A percentile compares a stretch with the other conserved stretches of the same genome.
Conservation (phyloP, 176 grass and related monocot genomes). For the Bromus sterilis region DNA sequence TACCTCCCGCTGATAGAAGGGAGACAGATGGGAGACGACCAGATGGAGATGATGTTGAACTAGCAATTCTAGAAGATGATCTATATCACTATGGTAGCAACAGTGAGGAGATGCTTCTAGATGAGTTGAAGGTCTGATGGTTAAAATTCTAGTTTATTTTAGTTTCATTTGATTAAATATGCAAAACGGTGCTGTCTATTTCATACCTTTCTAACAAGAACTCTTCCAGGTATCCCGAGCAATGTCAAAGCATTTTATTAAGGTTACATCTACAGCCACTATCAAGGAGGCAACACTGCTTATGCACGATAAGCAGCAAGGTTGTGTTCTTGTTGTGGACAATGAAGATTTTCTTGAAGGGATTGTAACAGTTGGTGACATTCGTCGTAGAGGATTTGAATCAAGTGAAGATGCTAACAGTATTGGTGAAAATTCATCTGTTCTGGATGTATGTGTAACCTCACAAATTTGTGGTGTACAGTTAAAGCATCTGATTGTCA, state of each 20-base stretch:
- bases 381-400: constrained; percentile 60
- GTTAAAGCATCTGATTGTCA: neutral
- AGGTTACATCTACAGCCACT: constrained; percentile 53
- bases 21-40: constrained; percentile 31
- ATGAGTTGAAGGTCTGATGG: constrained; percentile 79
- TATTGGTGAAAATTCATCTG: constrained; percentile 29
- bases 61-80: constrained; percentile 56
- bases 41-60: constrained; percentile 66
- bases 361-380: constrained; percentile 78
- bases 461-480: neutral
- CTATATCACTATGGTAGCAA: constrained; percentile 39
- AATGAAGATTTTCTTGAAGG: constrained; percentile 95
- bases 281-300: constrained; percentile 61
- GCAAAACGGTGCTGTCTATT: neutral
- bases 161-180: constrained; percentile 1
- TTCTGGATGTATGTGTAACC: constrained; percentile 40
- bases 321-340: constrained; percentile 86
- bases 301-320: constrained; percentile 87
- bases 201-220: constrained; percentile 14
- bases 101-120: constrained; percentile 78
- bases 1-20: constrained; percentile 48
- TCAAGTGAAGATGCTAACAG: constrained; percentile 22
- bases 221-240: constrained; percentile 76
- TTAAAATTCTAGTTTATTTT: neutral
- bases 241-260: constrained; percentile 78